Conservation (phyloP, 2,329 filamentous ascomycete genomes). For the Ascocoryne sarcoides region DNA sequence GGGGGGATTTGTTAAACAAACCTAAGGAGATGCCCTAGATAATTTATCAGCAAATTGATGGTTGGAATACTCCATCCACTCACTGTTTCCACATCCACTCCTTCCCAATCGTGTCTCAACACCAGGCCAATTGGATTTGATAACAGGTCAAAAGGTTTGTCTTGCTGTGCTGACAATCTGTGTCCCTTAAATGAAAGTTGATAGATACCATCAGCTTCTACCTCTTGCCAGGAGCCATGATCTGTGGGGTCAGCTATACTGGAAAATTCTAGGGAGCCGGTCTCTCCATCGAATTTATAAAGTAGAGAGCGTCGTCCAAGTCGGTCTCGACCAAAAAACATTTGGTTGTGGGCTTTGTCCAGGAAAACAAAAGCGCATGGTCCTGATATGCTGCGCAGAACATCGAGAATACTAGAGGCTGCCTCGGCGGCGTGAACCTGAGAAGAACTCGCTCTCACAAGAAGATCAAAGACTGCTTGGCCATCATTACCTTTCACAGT, state of each 20-base stretch:
- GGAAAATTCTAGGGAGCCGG: slow-evolving; percentile 49
- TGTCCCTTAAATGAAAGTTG: slow-evolving; percentile 16
- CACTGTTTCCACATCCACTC: too few relatives aligned
- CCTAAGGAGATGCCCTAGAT: slow-evolving; percentile 16
- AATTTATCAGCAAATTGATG: too few relatives aligned
- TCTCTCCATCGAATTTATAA: slow-evolving; percentile 36
- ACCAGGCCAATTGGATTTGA: too few relatives aligned
- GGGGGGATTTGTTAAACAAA: slow-evolving; percentile 31
- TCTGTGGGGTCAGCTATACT: slow-evolving; percentile 54
- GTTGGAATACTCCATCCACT: too few relatives aligned
- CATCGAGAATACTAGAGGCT: slow-evolving; percentile 36
- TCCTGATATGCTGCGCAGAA: slow-evolving; percentile 58
- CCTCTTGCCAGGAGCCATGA: slow-evolving; percentile 58
- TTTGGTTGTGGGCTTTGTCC: slow-evolving; percentile 48
- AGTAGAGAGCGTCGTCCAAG: slow-evolving; percentile 81
- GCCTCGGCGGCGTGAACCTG: slow-evolving; percentile 11
- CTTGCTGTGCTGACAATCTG: too few relatives aligned
- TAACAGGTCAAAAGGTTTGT: too few relatives aligned
- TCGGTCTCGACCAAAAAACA: slow-evolving; percentile 83
- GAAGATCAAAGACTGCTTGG: slow-evolving; percentile 52
- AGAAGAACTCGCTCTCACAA: slow-evolving; percentile 35
- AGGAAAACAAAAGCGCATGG: slow-evolving; percentile 88
- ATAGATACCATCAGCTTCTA: slow-evolving; percentile 78
- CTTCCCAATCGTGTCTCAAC: too few relatives aligned
- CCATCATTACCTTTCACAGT: slow-evolving; percentile 71